These are phyloP conservation scores for Xylaria sp. DNA, from an alignment of 2,329 filamentous ascomycete species.

Conservation along the genomic window DNA sequence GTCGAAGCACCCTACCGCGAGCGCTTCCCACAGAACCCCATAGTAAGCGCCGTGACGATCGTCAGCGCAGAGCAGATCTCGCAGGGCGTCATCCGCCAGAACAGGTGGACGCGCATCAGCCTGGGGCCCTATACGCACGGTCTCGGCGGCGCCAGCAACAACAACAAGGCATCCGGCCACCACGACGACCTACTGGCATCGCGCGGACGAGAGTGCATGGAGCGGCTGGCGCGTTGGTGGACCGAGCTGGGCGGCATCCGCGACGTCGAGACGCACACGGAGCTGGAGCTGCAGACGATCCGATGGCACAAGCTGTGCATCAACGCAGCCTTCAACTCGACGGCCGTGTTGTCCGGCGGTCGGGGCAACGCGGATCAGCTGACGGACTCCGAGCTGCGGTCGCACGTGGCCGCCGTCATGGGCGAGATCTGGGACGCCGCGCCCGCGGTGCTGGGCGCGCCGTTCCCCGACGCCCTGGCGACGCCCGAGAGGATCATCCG, in stretches of 20 bases:
- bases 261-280: constrained; percentile 72
- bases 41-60: constrained; percentile 76
- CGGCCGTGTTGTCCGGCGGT: constrained; percentile 73
- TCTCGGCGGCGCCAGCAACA: constrained; percentile 48
- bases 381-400: constrained; percentile 68
- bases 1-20: constrained; percentile 72
- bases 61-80: constrained; percentile 73
- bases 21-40: constrained; percentile 68
- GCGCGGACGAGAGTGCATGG: constrained; percentile 56
- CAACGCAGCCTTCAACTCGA: constrained; percentile 80
- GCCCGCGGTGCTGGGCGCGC: constrained; percentile 69
- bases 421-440: constrained; percentile 73
- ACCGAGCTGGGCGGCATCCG: constrained; percentile 67
- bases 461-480: constrained; percentile 69
- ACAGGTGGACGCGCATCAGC: constrained; percentile 78
- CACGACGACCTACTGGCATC: constrained; percentile 45
- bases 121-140: constrained; percentile 72
- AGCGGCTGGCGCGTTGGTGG: constrained; percentile 64
- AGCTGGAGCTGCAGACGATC: constrained; percentile 74
- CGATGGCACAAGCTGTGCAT: constrained; percentile 82
- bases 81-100: constrained; percentile 73
- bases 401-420: constrained; percentile 74
- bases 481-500: constrained; percentile 69
- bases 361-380: constrained; percentile 74
- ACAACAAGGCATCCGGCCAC: neutral